Base-by-base conservation (phyloP, 768 basidiomycete species). In the Daedaleopsis nitida region DNA sequence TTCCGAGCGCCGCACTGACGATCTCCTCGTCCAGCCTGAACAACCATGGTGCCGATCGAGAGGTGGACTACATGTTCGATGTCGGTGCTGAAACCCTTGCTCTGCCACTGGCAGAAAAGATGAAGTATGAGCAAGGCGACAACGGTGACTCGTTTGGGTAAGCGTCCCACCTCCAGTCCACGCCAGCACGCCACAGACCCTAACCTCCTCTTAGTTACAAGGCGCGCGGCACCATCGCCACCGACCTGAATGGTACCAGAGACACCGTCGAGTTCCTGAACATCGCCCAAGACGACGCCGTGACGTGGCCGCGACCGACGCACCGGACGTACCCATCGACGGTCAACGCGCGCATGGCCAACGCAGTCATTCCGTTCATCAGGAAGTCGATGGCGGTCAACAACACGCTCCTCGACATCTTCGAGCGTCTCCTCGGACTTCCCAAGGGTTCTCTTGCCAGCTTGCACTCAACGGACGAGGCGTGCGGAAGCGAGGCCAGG, bases 211-310 rank as follows among this genome's bases (percentile, higher is more conserved):
- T 32, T 52, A 79, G 74, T 19, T 89, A 88, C 69, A 88, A 90
- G 74, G 84, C 83, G 12, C 75, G 78, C 0, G 88, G 88, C 1
- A 83, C 82, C 0, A 86, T 83, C 60, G 86, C 84, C 1, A 82
- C 85, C 5, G 86, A 90, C 66, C 81, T 83, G 21, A 76, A 75
- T 12, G 88, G 88, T 43, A 78, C 78, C 50, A 65, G 70, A 17
- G 88, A 89, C 67, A 79, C 78, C 0, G 77, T 80, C 3, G 86
- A 89, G 67, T 88, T 87, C 70, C 76, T 89, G 59, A 88, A 88
- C 66, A 71, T 89, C 35, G 76, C 87, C 0, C 87, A 88, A 68
- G 88, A 91, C 67, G 89, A 91, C 64, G 86, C 79, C 0, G 68
- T 90, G 0, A 80, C 84, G 0, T 89, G 80, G 75, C 89, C 88